Conservation (phyloP, 148 eudicot genomes). For the Rhododendron kiyosumense region DNA sequence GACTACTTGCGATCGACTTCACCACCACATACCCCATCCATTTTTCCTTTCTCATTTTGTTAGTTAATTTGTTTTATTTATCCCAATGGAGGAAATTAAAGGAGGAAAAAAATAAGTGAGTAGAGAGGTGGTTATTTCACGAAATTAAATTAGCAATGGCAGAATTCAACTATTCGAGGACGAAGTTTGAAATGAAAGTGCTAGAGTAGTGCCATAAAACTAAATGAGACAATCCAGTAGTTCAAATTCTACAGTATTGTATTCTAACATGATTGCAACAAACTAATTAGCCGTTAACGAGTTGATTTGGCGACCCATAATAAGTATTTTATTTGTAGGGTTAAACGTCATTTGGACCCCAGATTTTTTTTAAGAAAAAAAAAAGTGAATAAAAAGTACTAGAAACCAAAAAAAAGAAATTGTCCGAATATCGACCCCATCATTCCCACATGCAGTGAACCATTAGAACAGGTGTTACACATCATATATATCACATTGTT, state of each 20-base stretch:
- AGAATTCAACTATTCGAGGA: neutral
- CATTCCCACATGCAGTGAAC: neutral
- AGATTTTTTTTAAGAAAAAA: too few relatives aligned
- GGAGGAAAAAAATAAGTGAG: neutral
- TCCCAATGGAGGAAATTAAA: neutral
- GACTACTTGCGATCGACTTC: too few relatives aligned
- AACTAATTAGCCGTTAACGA: neutral
- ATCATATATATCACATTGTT: neutral
- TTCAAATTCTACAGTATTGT: neutral
- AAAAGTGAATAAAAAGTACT: neutral
- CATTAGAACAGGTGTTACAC: neutral
- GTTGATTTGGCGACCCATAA: neutral
- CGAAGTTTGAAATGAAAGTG: neutral
- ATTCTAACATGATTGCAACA: neutral
- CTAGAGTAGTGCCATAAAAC: neutral
- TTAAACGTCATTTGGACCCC: too few relatives aligned
- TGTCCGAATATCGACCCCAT: neutral
- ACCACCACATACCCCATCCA: too few relatives aligned
- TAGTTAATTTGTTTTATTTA: too few relatives aligned
- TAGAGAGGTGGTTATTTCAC: neutral
- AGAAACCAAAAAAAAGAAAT: neutral
- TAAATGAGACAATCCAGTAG: neutral
- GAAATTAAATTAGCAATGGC: too few relatives aligned
- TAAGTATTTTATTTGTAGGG: neutral
- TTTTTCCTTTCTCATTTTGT: too few relatives aligned